These are phyloP conservation scores for Nicotiana paniculata DNA, from an alignment of 257 asterid species.

Conservation along the genomic window DNA sequence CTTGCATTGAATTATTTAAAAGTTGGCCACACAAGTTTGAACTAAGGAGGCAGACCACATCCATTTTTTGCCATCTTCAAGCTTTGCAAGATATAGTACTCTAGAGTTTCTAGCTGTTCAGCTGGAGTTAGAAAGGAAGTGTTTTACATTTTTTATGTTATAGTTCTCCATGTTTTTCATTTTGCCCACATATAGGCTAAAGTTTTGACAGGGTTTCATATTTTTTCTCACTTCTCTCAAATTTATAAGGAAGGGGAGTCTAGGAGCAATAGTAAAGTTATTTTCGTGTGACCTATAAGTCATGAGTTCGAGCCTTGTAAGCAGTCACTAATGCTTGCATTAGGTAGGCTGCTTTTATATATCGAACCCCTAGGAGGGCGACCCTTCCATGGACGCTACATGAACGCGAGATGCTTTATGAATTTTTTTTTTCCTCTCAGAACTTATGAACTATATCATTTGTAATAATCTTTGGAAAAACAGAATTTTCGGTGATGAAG, in stretches of 20 bases:
- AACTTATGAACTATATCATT: neutral
- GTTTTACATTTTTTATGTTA: neutral
- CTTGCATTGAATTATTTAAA: neutral
- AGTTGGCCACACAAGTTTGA: neutral
- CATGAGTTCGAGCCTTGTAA: no score
- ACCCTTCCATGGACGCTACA: no score
- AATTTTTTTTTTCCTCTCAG: neutral
- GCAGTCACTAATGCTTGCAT: no score
- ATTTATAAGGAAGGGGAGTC: neutral
- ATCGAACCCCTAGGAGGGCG: no score
- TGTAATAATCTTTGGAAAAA: neutral
- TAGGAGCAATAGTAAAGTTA: no score
- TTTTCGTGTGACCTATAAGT: no score
- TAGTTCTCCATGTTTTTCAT: neutral
- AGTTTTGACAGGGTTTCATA: neutral
- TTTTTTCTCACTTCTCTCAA: neutral
- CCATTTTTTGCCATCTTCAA: neutral
- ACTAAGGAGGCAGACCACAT: neutral
- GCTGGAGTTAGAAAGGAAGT: neutral
- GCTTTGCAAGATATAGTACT: neutral
- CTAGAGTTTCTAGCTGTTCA: neutral
- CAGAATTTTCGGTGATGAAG: neutral
- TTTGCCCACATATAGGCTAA: neutral
- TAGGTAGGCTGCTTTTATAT: no score
- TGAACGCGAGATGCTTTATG: no score